phyloP scores from a whole-genome alignment of 495 filamentous ascomycete species.

The Penicillium flavigenum region DNA sequence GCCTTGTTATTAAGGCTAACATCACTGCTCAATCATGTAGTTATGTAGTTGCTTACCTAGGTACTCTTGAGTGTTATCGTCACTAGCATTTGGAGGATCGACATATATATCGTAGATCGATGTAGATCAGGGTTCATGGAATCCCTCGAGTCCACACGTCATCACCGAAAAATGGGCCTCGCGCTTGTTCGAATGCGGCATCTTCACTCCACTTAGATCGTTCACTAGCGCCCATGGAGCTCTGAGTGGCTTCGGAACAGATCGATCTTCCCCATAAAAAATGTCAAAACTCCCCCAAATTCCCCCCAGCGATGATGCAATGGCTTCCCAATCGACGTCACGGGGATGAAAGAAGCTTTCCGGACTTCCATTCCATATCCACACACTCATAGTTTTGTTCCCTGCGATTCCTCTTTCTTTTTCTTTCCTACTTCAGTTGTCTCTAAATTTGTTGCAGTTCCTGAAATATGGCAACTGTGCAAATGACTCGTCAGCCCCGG shows the following conservation, averaged over 20 bases:
- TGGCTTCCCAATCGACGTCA: constrained; percentile 26
- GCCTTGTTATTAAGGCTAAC: not conserved
- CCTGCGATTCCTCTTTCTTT: constrained; percentile 3
- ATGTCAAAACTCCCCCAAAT: no score
- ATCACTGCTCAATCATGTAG: not conserved
- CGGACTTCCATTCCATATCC: constrained; percentile 30
- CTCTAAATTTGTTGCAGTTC: constrained; percentile 6
- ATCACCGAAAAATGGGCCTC: not conserved
- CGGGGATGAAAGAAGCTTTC: constrained; percentile 31
- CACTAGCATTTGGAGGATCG: not conserved
- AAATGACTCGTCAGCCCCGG: constrained; percentile 34
- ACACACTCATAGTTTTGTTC: constrained; percentile 13
- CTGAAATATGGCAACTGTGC: constrained; percentile 36
- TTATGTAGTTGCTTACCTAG: no score
- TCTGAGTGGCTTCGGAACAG: not conserved
- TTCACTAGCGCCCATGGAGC: not conserved
- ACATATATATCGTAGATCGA: not conserved
- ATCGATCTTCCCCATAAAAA: not conserved
- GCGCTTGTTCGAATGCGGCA: constrained; percentile 5
- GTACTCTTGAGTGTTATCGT: not conserved
- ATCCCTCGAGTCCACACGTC: constrained; percentile 15
- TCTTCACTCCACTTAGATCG: constrained; percentile 1
- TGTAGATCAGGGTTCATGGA: constrained; percentile 5
- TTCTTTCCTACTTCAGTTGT: constrained; percentile 18
- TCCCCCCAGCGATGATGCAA: constrained; percentile 26